phyloP scores from a whole-genome alignment of 2,329 filamentous ascomycete species.

The Lasiodiplodia hormozganensis region DNA sequence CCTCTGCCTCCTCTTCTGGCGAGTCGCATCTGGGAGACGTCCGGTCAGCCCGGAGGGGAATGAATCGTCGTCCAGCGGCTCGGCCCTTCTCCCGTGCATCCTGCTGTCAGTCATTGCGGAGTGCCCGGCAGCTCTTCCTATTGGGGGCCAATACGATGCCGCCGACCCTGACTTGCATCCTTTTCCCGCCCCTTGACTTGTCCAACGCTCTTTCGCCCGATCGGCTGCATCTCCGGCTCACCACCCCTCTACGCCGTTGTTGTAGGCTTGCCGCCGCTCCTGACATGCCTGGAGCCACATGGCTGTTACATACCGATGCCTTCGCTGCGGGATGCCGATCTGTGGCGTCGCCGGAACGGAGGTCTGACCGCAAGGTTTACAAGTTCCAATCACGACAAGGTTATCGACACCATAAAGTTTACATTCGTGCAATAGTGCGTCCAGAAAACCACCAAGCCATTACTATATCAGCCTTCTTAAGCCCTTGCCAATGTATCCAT shows the following conservation, averaged over 20 bases:
- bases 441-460: not conserved
- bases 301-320: not conserved
- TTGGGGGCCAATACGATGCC: constrained; percentile 5
- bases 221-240: not conserved
- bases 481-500: not conserved
- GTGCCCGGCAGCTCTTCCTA: constrained; percentile 13
- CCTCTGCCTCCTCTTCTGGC: not conserved
- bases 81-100: constrained; percentile 22
- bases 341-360: not conserved
- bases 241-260: not conserved
- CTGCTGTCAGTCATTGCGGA: constrained; percentile 5
- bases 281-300: not conserved
- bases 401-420: not conserved
- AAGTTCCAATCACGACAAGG: not conserved
- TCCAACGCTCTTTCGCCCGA: not conserved
- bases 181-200: not conserved
- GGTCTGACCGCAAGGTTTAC: not conserved
- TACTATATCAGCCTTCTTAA: not conserved
- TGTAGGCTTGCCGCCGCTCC: not conserved
- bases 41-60: constrained; percentile 17
- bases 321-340: not conserved
- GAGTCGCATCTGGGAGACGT: not conserved
- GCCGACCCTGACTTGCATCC: constrained; percentile 4
- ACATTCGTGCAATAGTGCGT: not conserved
- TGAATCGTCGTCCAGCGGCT: constrained; percentile 9